Evolutionary conservation across 805 yeast species (phyloP).

Genomic region (Spathaspora girioi): DNA sequence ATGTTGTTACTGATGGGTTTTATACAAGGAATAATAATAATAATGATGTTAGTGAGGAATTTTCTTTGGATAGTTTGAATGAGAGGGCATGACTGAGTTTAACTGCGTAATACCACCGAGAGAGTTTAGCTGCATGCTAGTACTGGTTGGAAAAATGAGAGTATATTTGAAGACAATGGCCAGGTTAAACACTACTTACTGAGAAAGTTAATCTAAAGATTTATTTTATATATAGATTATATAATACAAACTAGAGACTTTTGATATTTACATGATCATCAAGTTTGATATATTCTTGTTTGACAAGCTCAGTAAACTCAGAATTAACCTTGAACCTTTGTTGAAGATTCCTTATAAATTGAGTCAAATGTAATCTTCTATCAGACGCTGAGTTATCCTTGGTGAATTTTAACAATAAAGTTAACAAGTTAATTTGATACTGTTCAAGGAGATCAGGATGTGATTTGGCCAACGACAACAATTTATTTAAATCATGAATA

Average conservation of each 20-base stretch:
- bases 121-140: no score
- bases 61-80: not conserved
- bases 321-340: not conserved
- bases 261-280: not conserved
- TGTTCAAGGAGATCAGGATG: conserved; percentile 7
- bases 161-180: no score
- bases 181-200: no score
- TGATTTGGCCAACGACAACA: conserved; percentile 17
- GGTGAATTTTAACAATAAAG: conserved; percentile 17
- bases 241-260: not conserved
- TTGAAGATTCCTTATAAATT: conserved; percentile 12
- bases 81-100: no score
- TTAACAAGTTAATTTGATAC: conserved; percentile 13
- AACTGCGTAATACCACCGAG: no score
- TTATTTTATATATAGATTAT: not conserved
- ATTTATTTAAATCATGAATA: conserved; percentile 24
- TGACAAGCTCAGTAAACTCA: not conserved
- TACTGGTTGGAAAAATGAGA: no score
- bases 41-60: not conserved
- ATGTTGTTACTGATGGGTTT: conserved; percentile 41
- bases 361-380: conserved; percentile 17
- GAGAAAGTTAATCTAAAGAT: no score
- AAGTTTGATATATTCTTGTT: not conserved
- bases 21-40: conserved; percentile 14
- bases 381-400: conserved; percentile 10